phyloP scores from a whole-genome alignment of 2,329 filamentous ascomycete genomes.

The Aspergillus novofumigatus region DNA sequence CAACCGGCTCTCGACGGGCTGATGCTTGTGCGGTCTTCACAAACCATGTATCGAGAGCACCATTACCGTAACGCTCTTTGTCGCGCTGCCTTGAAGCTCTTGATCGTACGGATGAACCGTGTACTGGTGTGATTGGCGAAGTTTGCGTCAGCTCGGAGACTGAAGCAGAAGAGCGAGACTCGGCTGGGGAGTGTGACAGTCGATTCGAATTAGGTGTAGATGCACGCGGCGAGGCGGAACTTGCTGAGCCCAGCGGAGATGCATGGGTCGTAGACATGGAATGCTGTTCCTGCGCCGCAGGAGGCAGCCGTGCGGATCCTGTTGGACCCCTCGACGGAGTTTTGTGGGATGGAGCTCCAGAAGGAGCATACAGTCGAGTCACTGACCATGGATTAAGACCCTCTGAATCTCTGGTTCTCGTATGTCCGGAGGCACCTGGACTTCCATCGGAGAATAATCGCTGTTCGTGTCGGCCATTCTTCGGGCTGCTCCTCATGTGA shows the following conservation, averaged over 20 bases:
- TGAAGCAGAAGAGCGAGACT: slow-evolving; percentile 3
- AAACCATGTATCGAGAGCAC: slow-evolving; percentile 31
- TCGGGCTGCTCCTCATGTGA: not conserved
- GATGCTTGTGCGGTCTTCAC: slow-evolving; percentile 12
- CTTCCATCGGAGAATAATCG: not conserved
- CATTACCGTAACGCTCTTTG: slow-evolving; percentile 20
- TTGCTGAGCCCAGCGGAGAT: not conserved
- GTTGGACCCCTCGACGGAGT: not conserved
- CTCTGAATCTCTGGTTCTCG: slow-evolving; percentile 8
- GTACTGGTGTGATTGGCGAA: slow-evolving; percentile 3
- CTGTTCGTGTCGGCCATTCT: not conserved
- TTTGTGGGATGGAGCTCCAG: slow-evolving; percentile 1
- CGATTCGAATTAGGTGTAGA: slow-evolving; percentile 9
- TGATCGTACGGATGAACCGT: not conserved
- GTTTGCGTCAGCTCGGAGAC: slow-evolving; percentile 1
- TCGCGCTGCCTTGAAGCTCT: slow-evolving; percentile 15
- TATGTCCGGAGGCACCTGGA: not conserved
- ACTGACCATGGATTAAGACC: slow-evolving; percentile 35
- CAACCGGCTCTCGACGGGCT: not conserved
- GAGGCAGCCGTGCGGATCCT: not conserved
- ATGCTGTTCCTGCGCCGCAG: not conserved
- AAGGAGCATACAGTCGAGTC: slow-evolving; percentile 27
- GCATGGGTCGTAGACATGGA: not conserved
- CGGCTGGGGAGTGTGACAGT: slow-evolving; percentile 5
- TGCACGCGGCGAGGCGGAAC: slow-evolving; percentile 16